Conservation (phyloP, 2,329 filamentous ascomycete genomes). For the Claviceps spartinae region DNA sequence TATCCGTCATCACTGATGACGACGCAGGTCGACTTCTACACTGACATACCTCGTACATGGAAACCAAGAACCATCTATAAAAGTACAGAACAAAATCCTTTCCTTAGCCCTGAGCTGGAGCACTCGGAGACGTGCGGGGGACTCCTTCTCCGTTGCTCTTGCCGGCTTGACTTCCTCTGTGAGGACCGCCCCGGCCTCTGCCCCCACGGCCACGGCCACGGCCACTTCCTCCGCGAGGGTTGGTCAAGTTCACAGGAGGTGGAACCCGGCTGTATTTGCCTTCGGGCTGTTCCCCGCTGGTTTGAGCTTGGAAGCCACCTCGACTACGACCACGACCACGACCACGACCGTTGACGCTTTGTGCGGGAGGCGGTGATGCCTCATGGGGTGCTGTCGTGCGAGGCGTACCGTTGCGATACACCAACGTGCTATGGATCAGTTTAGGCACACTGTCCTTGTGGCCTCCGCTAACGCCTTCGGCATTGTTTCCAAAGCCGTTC, state of each 20-base stretch:
- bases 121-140: neutral
- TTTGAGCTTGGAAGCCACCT: conserved; percentile 11
- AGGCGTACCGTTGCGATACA: conserved; percentile 30
- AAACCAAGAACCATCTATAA: neutral
- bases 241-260: conserved; percentile 44
- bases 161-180: conserved; percentile 23
- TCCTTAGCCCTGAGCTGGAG: conserved; percentile 7
- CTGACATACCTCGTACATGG: neutral
- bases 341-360: conserved; percentile 14
- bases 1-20: neutral
- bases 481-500: no score
- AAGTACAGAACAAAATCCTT: neutral
- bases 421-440: conserved; percentile 37
- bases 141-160: conserved; percentile 8
- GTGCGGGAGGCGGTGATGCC: conserved; percentile 11
- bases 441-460: conserved; percentile 17
- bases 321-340: neutral
- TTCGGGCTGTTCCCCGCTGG: conserved; percentile 10
- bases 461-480: no score
- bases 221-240: conserved; percentile 21
- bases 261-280: conserved; percentile 41
- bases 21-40: neutral
- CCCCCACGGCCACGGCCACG: conserved; percentile 26
- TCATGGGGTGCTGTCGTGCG: conserved; percentile 9
- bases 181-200: conserved; percentile 22